Percentiles rank a stretch among this genome's conserved stretches.
Conservation (phyloP, 208 protist genomes). For the Acanthamoeba royreba region DNA sequence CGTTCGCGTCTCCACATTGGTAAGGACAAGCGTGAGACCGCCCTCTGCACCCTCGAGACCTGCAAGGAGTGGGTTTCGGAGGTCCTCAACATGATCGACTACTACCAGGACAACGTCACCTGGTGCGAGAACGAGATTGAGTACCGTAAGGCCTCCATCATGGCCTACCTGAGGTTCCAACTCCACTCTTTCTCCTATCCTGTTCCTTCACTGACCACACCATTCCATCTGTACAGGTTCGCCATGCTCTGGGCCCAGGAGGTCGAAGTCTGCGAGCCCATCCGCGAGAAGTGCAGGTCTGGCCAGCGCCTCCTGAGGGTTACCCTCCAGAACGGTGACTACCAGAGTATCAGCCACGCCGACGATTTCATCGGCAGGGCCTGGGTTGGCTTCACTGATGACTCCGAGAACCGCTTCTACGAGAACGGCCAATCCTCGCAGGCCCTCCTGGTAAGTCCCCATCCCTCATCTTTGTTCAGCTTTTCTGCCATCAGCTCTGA, state of each 20-base stretch:
- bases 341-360: background rate
- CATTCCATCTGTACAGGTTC: too few species aligned
- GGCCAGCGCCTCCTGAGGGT: background rate
- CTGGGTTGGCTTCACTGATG: background rate
- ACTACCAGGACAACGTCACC: background rate
- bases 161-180: background rate
- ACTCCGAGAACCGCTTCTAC: background rate
- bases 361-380: background rate
- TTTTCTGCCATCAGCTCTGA: too few species aligned
- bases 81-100: background rate
- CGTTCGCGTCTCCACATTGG: background rate
- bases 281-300: background rate
- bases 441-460: too few species aligned
- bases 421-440: background rate
- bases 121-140: background rate
- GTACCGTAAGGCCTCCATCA: background rate
- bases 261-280: background rate
- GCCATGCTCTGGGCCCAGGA: background rate
- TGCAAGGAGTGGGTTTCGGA: background rate
- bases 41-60: background rate
- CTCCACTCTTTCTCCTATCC: too few species aligned
- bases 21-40: background rate
- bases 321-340: background rate
- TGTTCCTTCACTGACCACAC: too few species aligned
- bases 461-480: too few species aligned